These are phyloP conservation scores for Phytophthora rubi DNA, from an alignment of 352 stramenopile genomes.

Conservation along the genomic window DNA sequence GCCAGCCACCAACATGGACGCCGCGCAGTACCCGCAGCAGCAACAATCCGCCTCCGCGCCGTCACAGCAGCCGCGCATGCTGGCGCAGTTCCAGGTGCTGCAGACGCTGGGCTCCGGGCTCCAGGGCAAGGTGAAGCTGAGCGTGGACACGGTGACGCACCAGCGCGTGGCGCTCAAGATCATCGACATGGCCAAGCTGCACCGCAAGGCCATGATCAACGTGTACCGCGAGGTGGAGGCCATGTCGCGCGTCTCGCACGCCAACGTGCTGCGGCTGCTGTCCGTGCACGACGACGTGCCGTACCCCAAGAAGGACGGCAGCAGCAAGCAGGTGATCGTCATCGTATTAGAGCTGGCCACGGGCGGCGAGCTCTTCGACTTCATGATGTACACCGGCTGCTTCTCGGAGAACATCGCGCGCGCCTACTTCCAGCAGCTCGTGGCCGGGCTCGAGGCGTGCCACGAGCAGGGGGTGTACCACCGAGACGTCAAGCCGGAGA, in stretches of 20 bases:
- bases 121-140: constrained; percentile 91
- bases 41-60: constrained; percentile 3
- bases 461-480: constrained; percentile 89
- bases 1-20: constrained; percentile 41
- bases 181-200: constrained; percentile 85
- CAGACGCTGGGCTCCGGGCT: constrained; percentile 84
- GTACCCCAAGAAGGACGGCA: constrained; percentile 80
- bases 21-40: constrained; percentile 11
- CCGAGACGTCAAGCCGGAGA: constrained; percentile 95
- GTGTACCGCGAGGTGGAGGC: constrained; percentile 90
- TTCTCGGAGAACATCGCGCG: constrained; percentile 89
- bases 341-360: constrained; percentile 91
- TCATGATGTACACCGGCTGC: constrained; percentile 94
- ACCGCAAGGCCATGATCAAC: constrained; percentile 84
- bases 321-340: constrained; percentile 80
- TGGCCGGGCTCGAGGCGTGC: constrained; percentile 80
- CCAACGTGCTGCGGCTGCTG: constrained; percentile 85
- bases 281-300: constrained; percentile 73
- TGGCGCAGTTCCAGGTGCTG: constrained; percentile 78
- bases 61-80: constrained; percentile 50
- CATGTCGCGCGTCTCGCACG: constrained; percentile 87
- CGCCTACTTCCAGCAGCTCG: constrained; percentile 90
- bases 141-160: constrained; percentile 76
- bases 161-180: constrained; percentile 92
- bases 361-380: constrained; percentile 91